Base-by-base conservation (phyloP, 352 stramenopile genomes). In the Phytophthora europaea region DNA sequence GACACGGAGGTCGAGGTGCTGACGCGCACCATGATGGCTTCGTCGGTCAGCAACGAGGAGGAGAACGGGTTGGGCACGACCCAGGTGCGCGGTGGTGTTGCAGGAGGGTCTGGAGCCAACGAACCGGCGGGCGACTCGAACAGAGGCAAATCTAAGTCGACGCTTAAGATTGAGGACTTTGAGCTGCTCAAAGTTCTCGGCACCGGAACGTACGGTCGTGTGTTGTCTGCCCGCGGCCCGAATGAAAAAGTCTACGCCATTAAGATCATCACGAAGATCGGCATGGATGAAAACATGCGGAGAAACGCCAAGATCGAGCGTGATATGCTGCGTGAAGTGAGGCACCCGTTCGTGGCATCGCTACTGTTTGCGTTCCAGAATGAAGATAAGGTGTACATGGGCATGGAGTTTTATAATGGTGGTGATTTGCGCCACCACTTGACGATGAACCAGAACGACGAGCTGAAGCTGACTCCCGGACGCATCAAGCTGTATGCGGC, bases 331-430 rank as follows among this genome's bases (percentile, higher is more conserved):
- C 93, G 93, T 8, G 83, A 98, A 38, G 90, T 99, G 22, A 90
- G 95, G 52, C 97, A 99, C 76, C 97, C 97, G 36, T 99, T 99
- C 69, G 97, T 99, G 34, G 97, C 98, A 54, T 98, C 97, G 73
- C 76, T 99, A 36, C 86, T 99, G 52, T 99, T 98, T 81, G 97
- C 97, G 1, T 99, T 99, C 79, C 97, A 99, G 86, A 99, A 98
- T 65, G 84, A 98, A 78, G 97, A 99, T 80, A 99, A 99, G 75
- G 85, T 99, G 51, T 99, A 99, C 84, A 93, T 99, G 67, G 98
- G 98, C 20, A 97, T 99, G 80, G 97, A 99, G 81, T 99, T 99
- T 75, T 99, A 98, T 85, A 97, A 98, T 52, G 98, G 98, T 38
- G 98, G 98, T 16, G 98, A 99, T 73, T 75, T 99, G 67, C 87